Evolutionary conservation across 2,329 filamentous ascomycete species (phyloP), one percentile per base, ranked within the genome.

Genomic region (Ophiognomonia clavigignenti-juglandacearum): DNA sequence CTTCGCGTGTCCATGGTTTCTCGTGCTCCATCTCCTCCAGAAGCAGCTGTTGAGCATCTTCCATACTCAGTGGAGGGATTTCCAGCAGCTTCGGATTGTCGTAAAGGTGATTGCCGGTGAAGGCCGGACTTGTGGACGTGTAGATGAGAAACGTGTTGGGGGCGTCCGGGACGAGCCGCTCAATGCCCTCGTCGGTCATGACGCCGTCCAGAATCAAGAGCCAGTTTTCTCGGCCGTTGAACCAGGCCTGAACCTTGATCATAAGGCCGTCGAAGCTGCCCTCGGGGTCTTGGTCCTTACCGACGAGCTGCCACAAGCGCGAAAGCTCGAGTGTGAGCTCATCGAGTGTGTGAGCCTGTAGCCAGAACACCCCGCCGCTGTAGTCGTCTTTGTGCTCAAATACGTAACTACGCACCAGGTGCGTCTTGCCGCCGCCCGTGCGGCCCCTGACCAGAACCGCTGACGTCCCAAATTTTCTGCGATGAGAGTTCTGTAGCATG

Each of bases 281-380:
- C 6, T 61, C 40, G 39, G 71, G 66, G 11, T 62, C 60, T 14
- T 63, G 65, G 13, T 69, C 65, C n/a, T 70, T 66, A 10, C 62
- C 60, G 14, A 74, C 75, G 13, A 73, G 75, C 57, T 77, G 76
- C 2, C 80, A 82, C 52, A 87, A 83, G 40, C 82, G 77, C 77
- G 80, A 83, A 58, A 78, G 86, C 26, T 78, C 79, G 39, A 79
- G 76, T 43, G 75, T 75, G 27, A 80, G 69, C 41, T 83, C 80
- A 43, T 78, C 67, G 4, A 70, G 59, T 1, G 77, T 79, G 53
- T 80, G 83, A 8, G 81, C 79, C 40, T 81, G 74, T 14, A 86
- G 73, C 84, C 84, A 88, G 60, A 85, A 88, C 36, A 86, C 72
- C 2, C 84, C 84, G 2, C 82, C 82, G 0, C 77, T 74, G 54